Evolutionary conservation across 1,139 yeast species (phyloP), one percentile per base, ranked within the genome.

Genomic region (Taiozyma onychis): DNA sequence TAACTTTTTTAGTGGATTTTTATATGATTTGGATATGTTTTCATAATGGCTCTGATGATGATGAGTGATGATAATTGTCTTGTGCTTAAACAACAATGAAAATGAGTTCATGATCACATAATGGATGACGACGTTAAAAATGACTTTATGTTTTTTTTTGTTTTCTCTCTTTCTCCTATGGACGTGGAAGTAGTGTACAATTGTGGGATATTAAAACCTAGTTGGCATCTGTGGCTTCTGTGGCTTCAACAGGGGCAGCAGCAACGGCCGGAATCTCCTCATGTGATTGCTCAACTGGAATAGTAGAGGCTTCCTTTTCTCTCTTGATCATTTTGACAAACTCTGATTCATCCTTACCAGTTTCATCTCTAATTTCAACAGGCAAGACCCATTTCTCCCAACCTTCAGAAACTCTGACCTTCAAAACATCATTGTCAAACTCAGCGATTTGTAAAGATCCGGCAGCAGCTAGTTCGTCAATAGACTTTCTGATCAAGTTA

Each of bases 381-480:
- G 83, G 77, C 49, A 81, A 63, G 18, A 81, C 71, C 84, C 85
- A 81, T 47, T 66, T 69, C 37, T 67, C 63, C 65, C 74, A 75
- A 56, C 70, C 71, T 41, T 60, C 60, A 32, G 65, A 63, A 21
- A 77, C 70, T 55, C 85, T 74, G 43, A 79, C 67, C 59, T 75
- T 75, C 42, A 55, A 24, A 16, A 45, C 53, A 48, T 52, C 55
- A 27, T 58, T 66, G n/a, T 57, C 57, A 35, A 58, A 54, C 44
- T 62, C 61, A 43, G 56, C 62, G 39, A 58, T 26, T 54, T 59
- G 58, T 26, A 60, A 39, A 27, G 57, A 37, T 41, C 64, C 63
- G 53, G 41, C 26, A 28, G 78, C 76, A 44, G 74, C 70, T 48
- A 73, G 66, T 61, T 79, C 81, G 48, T 76, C 67, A 50, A 72